phyloP scores from a whole-genome alignment of 2,329 filamentous ascomycete genomes.

The Bretziella fagacearum region DNA sequence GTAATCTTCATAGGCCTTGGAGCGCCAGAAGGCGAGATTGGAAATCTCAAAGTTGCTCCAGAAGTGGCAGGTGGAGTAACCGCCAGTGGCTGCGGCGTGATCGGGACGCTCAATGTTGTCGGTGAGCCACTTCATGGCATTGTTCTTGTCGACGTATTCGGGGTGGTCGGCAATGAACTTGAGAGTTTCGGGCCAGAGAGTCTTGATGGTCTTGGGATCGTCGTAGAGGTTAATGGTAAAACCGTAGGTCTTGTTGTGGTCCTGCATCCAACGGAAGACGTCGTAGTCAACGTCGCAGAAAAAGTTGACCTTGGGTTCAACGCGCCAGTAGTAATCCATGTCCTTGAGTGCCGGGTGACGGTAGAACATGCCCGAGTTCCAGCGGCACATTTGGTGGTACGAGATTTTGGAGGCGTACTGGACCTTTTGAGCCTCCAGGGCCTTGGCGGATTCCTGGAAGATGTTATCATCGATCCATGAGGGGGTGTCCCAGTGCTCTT shows the following conservation, averaged over 20 bases:
- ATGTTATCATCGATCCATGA: constrained; percentile 83
- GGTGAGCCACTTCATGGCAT: constrained; percentile 73
- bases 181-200: constrained; percentile 85
- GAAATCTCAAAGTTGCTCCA: constrained; percentile 98
- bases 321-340: constrained; percentile 90
- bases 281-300: constrained; percentile 99
- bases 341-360: constrained; percentile 76
- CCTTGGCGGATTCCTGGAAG: constrained; percentile 66
- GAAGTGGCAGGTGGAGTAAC: constrained; percentile 97
- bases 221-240: constrained; percentile 98
- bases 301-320: constrained; percentile 96
- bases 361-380: constrained; percentile 98
- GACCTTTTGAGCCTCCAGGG: constrained; percentile 68
- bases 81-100: constrained; percentile 65
- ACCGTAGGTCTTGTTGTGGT: constrained; percentile 97
- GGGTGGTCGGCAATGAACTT: constrained; percentile 80
- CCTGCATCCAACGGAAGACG: constrained; percentile 93
- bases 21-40: constrained; percentile 83
- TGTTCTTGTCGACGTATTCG: constrained; percentile 64
- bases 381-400: constrained; percentile 98
- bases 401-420: constrained; percentile 81
- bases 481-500: constrained; percentile 84
- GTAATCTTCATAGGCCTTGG: constrained; percentile 81
- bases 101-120: constrained; percentile 62
- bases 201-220: constrained; percentile 67